phyloP scores from a whole-genome alignment of 768 basidiomycete genomes.

The Naganishia antarctica region DNA sequence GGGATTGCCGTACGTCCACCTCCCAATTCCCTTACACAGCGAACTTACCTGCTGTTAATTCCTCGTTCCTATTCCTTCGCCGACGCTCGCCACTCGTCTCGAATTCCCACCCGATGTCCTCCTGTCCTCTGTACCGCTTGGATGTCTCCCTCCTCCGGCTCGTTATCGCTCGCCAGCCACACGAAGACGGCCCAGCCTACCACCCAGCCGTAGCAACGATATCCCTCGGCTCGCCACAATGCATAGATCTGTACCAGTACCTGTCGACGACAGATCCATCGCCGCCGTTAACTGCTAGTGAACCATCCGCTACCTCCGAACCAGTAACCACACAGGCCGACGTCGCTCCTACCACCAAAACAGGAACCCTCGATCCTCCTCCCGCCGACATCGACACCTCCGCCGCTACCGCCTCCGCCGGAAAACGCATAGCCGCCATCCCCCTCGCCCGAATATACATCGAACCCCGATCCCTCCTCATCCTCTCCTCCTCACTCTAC shows the following conservation, averaged over 20 bases:
- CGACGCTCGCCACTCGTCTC: not conserved
- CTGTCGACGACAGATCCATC: constrained; percentile 37
- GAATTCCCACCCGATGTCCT: no score
- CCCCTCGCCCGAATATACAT: constrained; percentile 71
- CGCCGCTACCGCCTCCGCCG: constrained; percentile 8
- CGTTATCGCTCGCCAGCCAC: constrained; percentile 57
- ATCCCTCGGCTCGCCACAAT: constrained; percentile 73
- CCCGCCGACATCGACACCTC: no score
- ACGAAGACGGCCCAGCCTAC: constrained; percentile 87
- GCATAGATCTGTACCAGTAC: constrained; percentile 78
- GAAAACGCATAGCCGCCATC: constrained; percentile 57
- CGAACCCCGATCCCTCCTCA: constrained; percentile 77
- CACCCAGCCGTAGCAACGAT: constrained; percentile 84
- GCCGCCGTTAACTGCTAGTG: constrained; percentile 35
- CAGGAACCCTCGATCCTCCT: no score
- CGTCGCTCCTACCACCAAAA: no score
- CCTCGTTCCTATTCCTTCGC: not conserved
- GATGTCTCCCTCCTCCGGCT: not conserved
- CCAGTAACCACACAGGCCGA: no score
- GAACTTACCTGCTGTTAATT: not conserved
- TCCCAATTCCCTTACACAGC: not conserved
- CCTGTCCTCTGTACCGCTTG: not conserved
- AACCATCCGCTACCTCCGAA: no score
- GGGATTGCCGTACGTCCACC: constrained; percentile 72
- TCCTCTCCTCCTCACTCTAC: constrained; percentile 69